Conservation (phyloP, 1,139 yeast genomes). For the Zygosaccharomyces pseudobailii region DNA sequence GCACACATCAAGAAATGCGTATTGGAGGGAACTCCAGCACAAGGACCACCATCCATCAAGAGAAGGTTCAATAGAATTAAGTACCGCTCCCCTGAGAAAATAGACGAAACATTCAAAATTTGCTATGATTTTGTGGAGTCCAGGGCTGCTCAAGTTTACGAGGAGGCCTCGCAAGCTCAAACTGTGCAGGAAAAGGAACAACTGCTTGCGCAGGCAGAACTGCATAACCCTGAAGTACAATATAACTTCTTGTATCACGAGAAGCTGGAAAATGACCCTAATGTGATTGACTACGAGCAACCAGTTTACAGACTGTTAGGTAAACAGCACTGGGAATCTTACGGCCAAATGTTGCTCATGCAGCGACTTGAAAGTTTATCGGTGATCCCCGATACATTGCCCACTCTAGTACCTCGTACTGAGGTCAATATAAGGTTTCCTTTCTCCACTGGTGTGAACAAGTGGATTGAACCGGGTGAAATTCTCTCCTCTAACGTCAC, state of each 20-base stretch:
- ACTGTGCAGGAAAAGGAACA: constrained; percentile 29
- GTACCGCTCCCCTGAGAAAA: constrained; percentile 63
- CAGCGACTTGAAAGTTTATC: constrained; percentile 84
- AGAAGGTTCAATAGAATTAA: constrained; percentile 42
- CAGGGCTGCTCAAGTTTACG: constrained; percentile 36
- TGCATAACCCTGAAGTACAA: constrained; percentile 74
- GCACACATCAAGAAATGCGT: constrained; percentile 17
- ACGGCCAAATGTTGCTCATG: constrained; percentile 41
- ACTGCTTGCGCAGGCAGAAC: constrained; percentile 52
- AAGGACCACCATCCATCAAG: constrained; percentile 43
- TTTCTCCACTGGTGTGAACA: constrained; percentile 57
- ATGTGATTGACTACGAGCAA: constrained; percentile 56
- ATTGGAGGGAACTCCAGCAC: constrained; percentile 17
- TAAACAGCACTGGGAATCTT: constrained; percentile 64
- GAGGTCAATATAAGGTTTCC: constrained; percentile 72
- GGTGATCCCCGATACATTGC: constrained; percentile 90
- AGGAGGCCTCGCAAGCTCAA: constrained; percentile 22
- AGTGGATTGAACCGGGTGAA: constrained; percentile 77
- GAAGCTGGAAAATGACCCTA: constrained; percentile 37
- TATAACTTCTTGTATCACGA: constrained; percentile 51
- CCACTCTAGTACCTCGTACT: constrained; percentile 79
- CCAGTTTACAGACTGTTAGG: constrained; percentile 77
- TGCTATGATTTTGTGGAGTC: constrained; percentile 59
- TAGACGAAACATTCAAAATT: constrained; percentile 66
- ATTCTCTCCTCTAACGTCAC: constrained; percentile 70